Base-by-base conservation (phyloP, 2,329 filamentous ascomycete species). In the Coleophoma cylindrospora region DNA sequence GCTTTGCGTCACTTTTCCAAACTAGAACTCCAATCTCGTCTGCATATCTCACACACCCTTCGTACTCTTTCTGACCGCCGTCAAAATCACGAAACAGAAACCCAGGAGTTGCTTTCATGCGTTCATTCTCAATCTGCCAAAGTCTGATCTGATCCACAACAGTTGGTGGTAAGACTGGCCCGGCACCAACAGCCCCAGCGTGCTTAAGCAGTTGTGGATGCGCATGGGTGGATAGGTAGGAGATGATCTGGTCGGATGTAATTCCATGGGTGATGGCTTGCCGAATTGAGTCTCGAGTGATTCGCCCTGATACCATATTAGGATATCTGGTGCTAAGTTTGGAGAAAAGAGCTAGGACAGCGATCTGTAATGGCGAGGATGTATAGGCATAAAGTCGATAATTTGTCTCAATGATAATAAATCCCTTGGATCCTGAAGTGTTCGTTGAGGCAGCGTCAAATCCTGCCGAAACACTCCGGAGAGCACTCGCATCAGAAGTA, bases 331-430 rank as follows among this genome's bases (percentile, higher is more conserved):
- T 91, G 60, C 86, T 86, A 49, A 99, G 84, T 52, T 87, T 86
- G 46, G 86, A 82, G 72, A 99, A 99, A 56, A 99, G 86, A 37
- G 86, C 85, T 43, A 99, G 84, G 53, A 99, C 90, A 48, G 91
- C 90, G 57, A 97, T 99, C 68, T 96, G 92, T 1, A 99, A 81
- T 0, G 91, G 89, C 0, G 91, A 96, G 34, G 87, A 86, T 7
- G 95, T 97, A 73, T 99, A 99, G 33, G 94, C 94, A 72, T 99
- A 99, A 59, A 99, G 74, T 22, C 94, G 88, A 73, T 96, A 97
- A 71, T 99, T 99, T 9, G 94, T 99, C 73, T 99, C 94, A 58
- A 99, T 82, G 62, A 99, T 91, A 64, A 99, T 90, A 72, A 90
- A 94, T 55, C 91, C 91, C 61, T 84, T 84, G 55, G 75, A 70